Base-by-base conservation (phyloP, 176 grass and related monocot genomes). In the barley (Hordeum vulgare) region DNA sequence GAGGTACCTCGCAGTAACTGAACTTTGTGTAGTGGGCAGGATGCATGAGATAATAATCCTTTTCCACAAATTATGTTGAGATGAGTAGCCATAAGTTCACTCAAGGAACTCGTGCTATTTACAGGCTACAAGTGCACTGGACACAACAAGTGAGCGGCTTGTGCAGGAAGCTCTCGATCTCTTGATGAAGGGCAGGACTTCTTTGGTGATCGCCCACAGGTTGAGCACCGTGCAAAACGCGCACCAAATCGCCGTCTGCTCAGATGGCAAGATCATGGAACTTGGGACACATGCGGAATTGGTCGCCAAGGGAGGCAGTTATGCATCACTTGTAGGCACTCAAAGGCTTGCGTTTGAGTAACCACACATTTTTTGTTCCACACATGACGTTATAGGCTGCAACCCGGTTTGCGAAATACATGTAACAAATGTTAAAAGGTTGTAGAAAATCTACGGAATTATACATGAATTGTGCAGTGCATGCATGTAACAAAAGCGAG, bases 171-270 rank as follows among this genome's bases (percentile, higher is more conserved):
- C 96, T 82, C 85, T 98, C 13, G 75, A 95, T 57, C 91, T 85
- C 61, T 75, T 98, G 78, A 98, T 98, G 96, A 95, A 93, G 58
- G 90, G 85, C 18, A 90, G 96, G 85, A 98, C 96, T 24, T 94
- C 96, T 42, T 75, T 98, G 79, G 96, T 95, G 62, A 98, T 98
- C 78, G 96, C 96, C 17, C 96, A 98, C 76, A 80, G 96, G 59
- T 80, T 98, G 51, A 98, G 96, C 64, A 98, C 93, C 4, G 93
- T 98, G 26, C 96, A 95, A 81, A 98, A 92, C 80, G 96, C 96
- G 5, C 79, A 98, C 57, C 76, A 20, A 89, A 98, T 95, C 6
- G 93, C 93, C 15, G 79, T 98, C 63, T 95, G 90, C 72, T 92
- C 96, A 18, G 89, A 84, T 53, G 96, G 96, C 54, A 93, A 72